Evolutionary conservation across 2,329 filamentous ascomycete species (phyloP), one percentile per base, ranked within the genome.

Genomic region (Xylariaceae sp.): DNA sequence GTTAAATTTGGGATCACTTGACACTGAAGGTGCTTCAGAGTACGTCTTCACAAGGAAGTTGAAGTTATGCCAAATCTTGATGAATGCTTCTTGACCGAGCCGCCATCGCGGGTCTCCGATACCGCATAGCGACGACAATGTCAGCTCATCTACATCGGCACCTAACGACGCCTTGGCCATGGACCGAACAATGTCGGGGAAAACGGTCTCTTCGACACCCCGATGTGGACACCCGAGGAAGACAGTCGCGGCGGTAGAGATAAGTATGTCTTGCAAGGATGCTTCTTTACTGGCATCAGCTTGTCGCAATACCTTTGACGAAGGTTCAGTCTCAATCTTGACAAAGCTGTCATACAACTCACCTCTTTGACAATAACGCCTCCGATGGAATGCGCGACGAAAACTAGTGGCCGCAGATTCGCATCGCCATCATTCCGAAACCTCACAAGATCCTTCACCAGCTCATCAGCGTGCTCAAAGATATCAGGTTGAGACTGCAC

Each of bases 151-250:
- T 10, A 38, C 38, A n/a, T 40, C 46, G 22, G 45, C 16, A 14
- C 45, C 40, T 17, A 42, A 43, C 11, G 44, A 43, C 3, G 38
- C 42, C 18, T 48, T 44, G 12, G 53, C 53, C 47, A 57, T 57
- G 3, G 50, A 47, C 2, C 48, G 39, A 3, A 31, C 47, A 2
- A 45, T 47, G 28, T 51, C 48, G 34, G 13, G 31, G 4, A 51
- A 14, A 2, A 50, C 22, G 16, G 34, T 50, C 19, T 44, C 17
- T 28, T 50, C 50, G 6, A 31, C 34, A 2, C 31, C 34, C 6
- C 45, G 22, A 39, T 55, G 55, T 16, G 55, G 55, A 12, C 52
- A 55, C 10, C 52, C 55, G 41, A 57, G 53, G 42, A 57, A 53
- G 9, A 57, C 42, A 18, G 36, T 19, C 6, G 50, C 53, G 3